Percentiles rank a stretch among this genome's conserved stretches.
Conservation (phyloP, 495 filamentous ascomycete genomes). For the Penicillium psychrofluorescens region DNA sequence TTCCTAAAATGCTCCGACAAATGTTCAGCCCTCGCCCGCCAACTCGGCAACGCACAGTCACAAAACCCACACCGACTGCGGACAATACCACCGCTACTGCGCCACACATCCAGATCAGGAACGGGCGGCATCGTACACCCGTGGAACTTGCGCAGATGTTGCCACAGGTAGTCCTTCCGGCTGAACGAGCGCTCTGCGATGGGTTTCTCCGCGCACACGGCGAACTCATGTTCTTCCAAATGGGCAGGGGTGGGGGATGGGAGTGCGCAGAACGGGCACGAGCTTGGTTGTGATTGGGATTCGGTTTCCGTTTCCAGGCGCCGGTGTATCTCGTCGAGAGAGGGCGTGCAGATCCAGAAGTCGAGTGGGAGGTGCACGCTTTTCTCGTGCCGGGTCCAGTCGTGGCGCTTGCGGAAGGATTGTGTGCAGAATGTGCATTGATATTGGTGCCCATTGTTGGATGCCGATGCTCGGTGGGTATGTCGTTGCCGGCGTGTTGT, state of each 20-base stretch:
- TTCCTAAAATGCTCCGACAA: constrained; percentile 63
- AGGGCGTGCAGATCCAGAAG: constrained; percentile 67
- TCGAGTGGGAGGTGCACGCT: constrained; percentile 71
- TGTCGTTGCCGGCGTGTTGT: constrained; percentile 27
- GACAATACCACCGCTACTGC: constrained; percentile 48
- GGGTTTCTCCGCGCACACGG: constrained; percentile 58
- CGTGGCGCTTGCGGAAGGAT: constrained; percentile 74
- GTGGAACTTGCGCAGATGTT: constrained; percentile 76
- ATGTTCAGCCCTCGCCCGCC: constrained; percentile 57
- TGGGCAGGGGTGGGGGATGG: constrained; percentile 53
- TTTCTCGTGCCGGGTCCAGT: constrained; percentile 81
- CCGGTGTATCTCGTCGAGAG: neutral
- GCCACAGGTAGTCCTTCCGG: constrained; percentile 76
- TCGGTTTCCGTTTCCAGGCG: neutral
- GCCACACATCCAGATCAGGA: constrained; percentile 65
- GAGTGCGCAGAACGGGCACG: constrained; percentile 61
- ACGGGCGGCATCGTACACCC: constrained; percentile 49
- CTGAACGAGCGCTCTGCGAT: constrained; percentile 66
- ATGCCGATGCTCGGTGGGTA: constrained; percentile 34
- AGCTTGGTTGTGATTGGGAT: constrained; percentile 2
- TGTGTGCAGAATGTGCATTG: constrained; percentile 83
- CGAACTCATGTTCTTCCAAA: constrained; percentile 64
- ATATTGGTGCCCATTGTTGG: constrained; percentile 25
- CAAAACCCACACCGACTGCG: constrained; percentile 70
- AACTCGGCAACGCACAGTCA: constrained; percentile 49